A percentile compares a stretch with the other conserved stretches of the same genome.
Conservation (phyloP, 2,329 filamentous ascomycete genomes). For the Claviceps pusilla region DNA sequence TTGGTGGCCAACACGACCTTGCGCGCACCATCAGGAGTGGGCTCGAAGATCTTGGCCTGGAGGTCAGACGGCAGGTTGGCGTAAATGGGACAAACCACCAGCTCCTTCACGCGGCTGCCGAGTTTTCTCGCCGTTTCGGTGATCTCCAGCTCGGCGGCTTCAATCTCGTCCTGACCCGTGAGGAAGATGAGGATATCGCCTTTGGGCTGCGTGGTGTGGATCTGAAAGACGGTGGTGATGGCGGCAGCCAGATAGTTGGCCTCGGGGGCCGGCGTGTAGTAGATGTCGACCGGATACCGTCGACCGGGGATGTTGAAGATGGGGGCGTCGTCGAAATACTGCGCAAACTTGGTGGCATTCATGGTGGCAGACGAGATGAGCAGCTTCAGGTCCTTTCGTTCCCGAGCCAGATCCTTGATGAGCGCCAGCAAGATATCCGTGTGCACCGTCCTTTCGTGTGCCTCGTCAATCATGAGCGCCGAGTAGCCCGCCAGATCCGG, state of each 20-base stretch:
- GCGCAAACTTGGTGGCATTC: slow-evolving; percentile 81
- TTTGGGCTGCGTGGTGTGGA: slow-evolving; percentile 69
- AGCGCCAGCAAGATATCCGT: slow-evolving; percentile 83
- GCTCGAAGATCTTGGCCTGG: slow-evolving; percentile 88
- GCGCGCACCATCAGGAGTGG: slow-evolving; percentile 66
- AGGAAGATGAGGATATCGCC: slow-evolving; percentile 92
- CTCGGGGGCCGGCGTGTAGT: slow-evolving; percentile 80
- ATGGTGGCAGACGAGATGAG: slow-evolving; percentile 90
- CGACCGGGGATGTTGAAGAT: slow-evolving; percentile 92
- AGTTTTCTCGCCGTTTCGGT: slow-evolving; percentile 77
- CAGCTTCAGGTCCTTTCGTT: slow-evolving; percentile 72
- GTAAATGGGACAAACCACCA: slow-evolving; percentile 88
- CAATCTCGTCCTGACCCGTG: slow-evolving; percentile 92
- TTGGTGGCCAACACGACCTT: slow-evolving; percentile 94
- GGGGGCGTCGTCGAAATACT: slow-evolving; percentile 82
- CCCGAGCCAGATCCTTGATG: slow-evolving; percentile 74
- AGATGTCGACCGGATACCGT: slow-evolving; percentile 77
- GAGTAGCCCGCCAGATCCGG: slow-evolving; percentile 72
- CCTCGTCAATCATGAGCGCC: slow-evolving; percentile 91
- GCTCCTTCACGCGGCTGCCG: slow-evolving; percentile 67
- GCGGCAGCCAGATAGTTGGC: slow-evolving; percentile 86
- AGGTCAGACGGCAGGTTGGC: slow-evolving; percentile 82
- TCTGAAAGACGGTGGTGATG: slow-evolving; percentile 88
- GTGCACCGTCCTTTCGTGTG: slow-evolving; percentile 82
- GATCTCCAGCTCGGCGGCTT: slow-evolving; percentile 69